Base-by-base conservation (phyloP, 768 basidiomycete species). In the Amanita rubescens region DNA sequence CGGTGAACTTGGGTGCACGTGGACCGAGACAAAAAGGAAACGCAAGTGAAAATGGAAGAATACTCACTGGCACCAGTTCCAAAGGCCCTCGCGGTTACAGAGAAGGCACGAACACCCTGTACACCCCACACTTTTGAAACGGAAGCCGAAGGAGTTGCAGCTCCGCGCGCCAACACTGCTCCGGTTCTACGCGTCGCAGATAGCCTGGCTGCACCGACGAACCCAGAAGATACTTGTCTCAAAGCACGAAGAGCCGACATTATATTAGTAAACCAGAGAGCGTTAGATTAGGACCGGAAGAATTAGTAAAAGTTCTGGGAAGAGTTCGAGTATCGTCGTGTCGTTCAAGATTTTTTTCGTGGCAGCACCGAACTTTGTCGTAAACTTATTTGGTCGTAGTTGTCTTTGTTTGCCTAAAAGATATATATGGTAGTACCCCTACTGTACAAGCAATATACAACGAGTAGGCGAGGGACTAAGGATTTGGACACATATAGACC, bases 21-120 rank as follows among this genome's bases (percentile, higher is more conserved):
- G 38, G 17, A 22, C 7, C 17, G 20, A 41, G 17, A 41, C 19
- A 41, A 39, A 34, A 35, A 12, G 9, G 7, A 25, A 37, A 17
- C n/a, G n/a, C 44, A 33, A 51, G 14, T n/a, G 22, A 33, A 35
- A 35, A 20, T 3, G 35, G 12, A 35, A 37, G 22, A 53, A 17
- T 12, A 47, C 47, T 15, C 24, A 37, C 32, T 9, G 11, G n/a
- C 12, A 17, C 43, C 47, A 52, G 44, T 39, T 27, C 48, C 49
- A 58, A 59, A 22, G 35, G 58, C 62, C 52, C 45, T 57, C 54
- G 39, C 51, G 50, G 33, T 58, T 37, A 43, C 57, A 55, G 55
- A 62, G 41, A 42, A 57, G 35, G 22, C 57, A 53, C 22, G 42
- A 1, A 46, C 52, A 46, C 39, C 22, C 30, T 50, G 49, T 14